Percentiles rank a stretch among this genome's conserved stretches.
Evolutionary conservation across 2,329 filamentous ascomycete species (phyloP).

Genomic region (Apiospora pterosperma): DNA sequence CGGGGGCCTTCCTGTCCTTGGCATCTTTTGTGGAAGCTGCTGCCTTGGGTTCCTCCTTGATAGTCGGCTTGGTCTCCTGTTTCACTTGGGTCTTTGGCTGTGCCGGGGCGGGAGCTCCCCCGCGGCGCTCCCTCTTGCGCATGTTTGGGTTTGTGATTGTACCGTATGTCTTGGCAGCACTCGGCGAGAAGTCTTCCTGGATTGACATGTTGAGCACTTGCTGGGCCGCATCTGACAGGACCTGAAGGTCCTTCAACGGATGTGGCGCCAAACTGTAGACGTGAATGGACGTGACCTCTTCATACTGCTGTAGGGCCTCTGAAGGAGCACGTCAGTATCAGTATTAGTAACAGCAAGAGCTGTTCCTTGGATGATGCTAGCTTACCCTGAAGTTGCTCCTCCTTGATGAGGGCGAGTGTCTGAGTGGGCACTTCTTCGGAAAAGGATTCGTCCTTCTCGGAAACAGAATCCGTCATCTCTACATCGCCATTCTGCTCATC

Average conservation of each 20-base stretch:
- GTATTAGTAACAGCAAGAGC: too few relatives aligned
- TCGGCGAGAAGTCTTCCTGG: conserved; percentile 53
- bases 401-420: conserved; percentile 64
- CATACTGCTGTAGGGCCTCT: conserved; percentile 68
- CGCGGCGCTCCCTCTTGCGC: conserved; percentile 44
- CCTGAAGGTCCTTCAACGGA: conserved; percentile 66
- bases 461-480: conserved; percentile 65
- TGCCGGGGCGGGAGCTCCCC: conserved; percentile 19
- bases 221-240: conserved; percentile 66
- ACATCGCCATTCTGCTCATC: conserved; percentile 58
- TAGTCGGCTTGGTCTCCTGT: conserved; percentile 31
- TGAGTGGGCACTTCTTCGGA: conserved; percentile 51
- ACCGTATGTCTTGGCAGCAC: conserved; percentile 62
- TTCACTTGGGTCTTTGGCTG: conserved; percentile 22
- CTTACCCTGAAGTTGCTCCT: conserved; percentile 69
- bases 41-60: conserved; percentile 35
- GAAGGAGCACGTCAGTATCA: background rate
- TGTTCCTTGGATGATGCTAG: background rate
- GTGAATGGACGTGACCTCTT: conserved; percentile 74
- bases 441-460: conserved; percentile 43
- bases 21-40: conserved; percentile 21
- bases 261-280: conserved; percentile 80
- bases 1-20: conserved; percentile 17
- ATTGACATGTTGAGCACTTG: conserved; percentile 55
- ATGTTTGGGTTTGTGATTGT: conserved; percentile 72